phyloP scores from a whole-genome alignment of 441 rosid species.

The Adansonia grandidieri region DNA sequence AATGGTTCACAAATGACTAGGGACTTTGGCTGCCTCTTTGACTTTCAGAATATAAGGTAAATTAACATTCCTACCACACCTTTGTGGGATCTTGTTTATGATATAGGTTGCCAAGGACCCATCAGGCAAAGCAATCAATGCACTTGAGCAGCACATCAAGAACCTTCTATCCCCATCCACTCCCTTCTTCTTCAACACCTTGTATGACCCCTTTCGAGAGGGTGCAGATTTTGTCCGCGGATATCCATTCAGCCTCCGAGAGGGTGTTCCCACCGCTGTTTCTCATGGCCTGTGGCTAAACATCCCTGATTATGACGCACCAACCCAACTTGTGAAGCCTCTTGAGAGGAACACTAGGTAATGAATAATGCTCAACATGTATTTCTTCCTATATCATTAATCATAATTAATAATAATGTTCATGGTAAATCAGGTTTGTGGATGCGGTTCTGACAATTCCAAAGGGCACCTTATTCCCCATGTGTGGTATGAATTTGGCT shows the following conservation, averaged over 20 bases:
- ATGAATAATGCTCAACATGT: background rate
- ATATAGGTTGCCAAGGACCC: slow-evolving; percentile 80
- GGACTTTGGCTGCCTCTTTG: background rate
- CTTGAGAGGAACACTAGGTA: slow-evolving; percentile 84
- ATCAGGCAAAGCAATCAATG: slow-evolving; percentile 75
- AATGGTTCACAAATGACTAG: background rate
- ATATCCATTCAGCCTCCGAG: slow-evolving; percentile 92
- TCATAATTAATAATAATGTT: background rate
- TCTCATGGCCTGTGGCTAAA: slow-evolving; percentile 99
- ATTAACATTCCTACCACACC: slow-evolving; percentile 15
- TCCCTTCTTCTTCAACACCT: slow-evolving; percentile 92
- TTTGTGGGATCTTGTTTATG: slow-evolving; percentile 7
- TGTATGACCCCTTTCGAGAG: slow-evolving; percentile 84
- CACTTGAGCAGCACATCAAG: slow-evolving; percentile 92
- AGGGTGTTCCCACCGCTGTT: slow-evolving; percentile 91
- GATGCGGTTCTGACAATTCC: slow-evolving; percentile 95
- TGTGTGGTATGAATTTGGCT: slow-evolving; percentile 97
- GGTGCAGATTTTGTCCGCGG: slow-evolving; percentile 98
- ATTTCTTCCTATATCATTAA: too few relatives aligned
- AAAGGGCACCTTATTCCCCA: slow-evolving; percentile 93
- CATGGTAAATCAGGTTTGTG: slow-evolving; percentile 55
- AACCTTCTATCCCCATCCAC: slow-evolving; percentile 83
- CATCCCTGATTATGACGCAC: slow-evolving; percentile 97
- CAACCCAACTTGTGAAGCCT: slow-evolving; percentile 96
- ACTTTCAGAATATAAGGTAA: background rate